Evolutionary conservation across 345 rosid species (phyloP).

Genomic region (Bretschneidera sinensis): DNA sequence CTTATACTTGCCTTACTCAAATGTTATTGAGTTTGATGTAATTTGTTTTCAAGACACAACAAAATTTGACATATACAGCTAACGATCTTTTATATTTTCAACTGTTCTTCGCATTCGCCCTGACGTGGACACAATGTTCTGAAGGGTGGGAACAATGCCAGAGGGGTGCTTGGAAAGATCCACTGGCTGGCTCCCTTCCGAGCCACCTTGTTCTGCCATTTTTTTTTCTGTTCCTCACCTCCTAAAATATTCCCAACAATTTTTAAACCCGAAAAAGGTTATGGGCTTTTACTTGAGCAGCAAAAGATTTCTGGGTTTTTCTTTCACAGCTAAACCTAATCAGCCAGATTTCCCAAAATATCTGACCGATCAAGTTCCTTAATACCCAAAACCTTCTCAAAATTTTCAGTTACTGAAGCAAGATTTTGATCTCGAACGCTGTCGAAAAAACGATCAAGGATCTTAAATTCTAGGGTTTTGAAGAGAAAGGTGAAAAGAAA

Average conservation of each 20-base stretch:
- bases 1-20: no score
- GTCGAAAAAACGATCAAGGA: background rate
- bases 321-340: background rate
- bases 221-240: conserved; percentile 27
- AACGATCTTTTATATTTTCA: no score
- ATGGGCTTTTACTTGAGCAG: no score
- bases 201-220: conserved; percentile 80
- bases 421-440: background rate
- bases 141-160: conserved; percentile 93
- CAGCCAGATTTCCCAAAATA: background rate
- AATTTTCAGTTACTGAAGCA: background rate
- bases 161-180: conserved; percentile 92
- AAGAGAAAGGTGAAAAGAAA: background rate
- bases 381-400: background rate
- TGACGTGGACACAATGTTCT: no score
- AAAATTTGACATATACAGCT: no score
- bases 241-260: background rate
- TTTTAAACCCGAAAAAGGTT: background rate
- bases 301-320: background rate
- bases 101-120: no score
- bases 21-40: no score
- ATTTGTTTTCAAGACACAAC: no score
- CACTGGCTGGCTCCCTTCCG: conserved; percentile 93
- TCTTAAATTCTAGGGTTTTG: conserved; percentile 12
- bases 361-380: background rate